Evolutionary conservation across 140 eudicot genomes (phyloP).

Genomic region (Flaveria floridana): DNA sequence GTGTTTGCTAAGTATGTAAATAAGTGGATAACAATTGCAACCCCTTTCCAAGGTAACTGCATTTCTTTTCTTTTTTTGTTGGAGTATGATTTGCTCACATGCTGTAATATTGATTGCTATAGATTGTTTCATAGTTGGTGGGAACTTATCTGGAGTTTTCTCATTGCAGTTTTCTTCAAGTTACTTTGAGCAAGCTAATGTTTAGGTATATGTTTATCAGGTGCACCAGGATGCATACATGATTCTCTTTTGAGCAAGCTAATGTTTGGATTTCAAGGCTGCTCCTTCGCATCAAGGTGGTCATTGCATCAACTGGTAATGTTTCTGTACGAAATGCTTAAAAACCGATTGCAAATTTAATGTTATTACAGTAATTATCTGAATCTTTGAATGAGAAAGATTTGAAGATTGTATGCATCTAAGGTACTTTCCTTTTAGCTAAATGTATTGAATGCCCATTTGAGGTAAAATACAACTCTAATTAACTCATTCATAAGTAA

Average conservation of each 20-base stretch:
- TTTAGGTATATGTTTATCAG: slow-evolving; percentile 35
- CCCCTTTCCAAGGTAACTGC: slow-evolving; percentile 89
- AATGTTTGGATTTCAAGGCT: slow-evolving; percentile 83
- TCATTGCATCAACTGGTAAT: slow-evolving; percentile 97
- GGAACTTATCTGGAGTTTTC: background rate
- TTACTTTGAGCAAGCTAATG: background rate
- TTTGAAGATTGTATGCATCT: no score
- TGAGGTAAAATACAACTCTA: background rate
- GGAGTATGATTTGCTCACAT: background rate
- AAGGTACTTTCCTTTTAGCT: background rate
- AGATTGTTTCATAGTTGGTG: background rate
- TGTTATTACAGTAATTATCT: no score
- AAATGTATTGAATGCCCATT: background rate
- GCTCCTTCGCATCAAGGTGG: slow-evolving; percentile 86
- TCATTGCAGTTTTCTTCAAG: background rate
- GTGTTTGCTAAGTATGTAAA: slow-evolving; percentile 77
- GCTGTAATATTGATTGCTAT: background rate
- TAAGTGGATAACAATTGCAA: slow-evolving; percentile 92
- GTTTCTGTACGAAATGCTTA: background rate
- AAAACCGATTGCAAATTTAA: background rate
- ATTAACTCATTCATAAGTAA: background rate
- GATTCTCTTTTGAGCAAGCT: slow-evolving; percentile 80
- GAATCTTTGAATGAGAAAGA: background rate
- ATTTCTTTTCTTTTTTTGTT: background rate
- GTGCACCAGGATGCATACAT: slow-evolving; percentile 93